Evolutionary conservation across 805 yeast genomes (phyloP), one percentile per base, ranked within the genome.

Genomic region (Diddensiella transvaalensis): DNA sequence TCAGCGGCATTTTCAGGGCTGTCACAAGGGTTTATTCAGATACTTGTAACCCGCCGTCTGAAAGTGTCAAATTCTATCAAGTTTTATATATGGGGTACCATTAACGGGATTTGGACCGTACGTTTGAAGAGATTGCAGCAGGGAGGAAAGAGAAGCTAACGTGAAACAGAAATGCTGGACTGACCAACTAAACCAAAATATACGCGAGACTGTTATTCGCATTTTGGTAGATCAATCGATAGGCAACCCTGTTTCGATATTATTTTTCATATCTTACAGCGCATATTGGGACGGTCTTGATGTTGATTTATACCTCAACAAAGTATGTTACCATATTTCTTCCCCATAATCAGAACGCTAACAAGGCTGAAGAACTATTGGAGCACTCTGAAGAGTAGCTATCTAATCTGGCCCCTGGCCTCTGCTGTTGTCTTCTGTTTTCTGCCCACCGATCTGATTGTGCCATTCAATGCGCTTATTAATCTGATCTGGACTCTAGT

Each of bases 261-360:
- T 67, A 36, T 49, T 59, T 22, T 66, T 63, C 52, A 53, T 65
- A 13, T 48, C 62, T 6, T 60, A 61, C 29, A 55, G 62, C 11
- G 70, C 70, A 8, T 60, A 55, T 47, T 67, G 71, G 71, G 69
- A 67, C 43, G 68, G 68, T 26, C 51, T 55, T 36, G 63, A 63
- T 48, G 45, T 65, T 21, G 67, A 62, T 48, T 46, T 54, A 13
- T 63, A 58, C 41, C 30, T 66, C 35, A 58, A 60, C 26, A 55
- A 57, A 48, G 56, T 52, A 15, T 21, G 54, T 47, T 5, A 29
- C 21, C 13, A 17, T 10, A n/a, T 13, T 38, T 5, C 26, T 35
- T 8, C 8, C 17, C 13, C 15, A 11, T 8, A n/a, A 6, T 35
- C 39, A 8, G 18, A 35, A 8, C 39, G 8, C 39, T 18, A 11